phyloP scores from a whole-genome alignment of 208 protist species.

The Herpetomonas tarakana region DNA sequence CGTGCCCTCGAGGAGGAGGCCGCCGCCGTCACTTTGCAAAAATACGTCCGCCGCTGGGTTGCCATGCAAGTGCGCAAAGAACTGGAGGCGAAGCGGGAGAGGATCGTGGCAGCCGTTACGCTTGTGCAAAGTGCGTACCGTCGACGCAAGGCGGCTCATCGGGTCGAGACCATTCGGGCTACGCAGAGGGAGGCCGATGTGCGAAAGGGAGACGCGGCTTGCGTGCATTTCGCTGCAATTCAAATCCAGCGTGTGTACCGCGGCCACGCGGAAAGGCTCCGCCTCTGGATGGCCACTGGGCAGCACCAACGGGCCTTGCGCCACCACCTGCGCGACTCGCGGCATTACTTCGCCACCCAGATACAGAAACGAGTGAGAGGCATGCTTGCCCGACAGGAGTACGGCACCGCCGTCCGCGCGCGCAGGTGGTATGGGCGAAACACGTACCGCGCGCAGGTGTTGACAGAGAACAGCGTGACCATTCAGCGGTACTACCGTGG shows the following conservation, averaged over 20 bases:
- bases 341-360: constrained; percentile 67
- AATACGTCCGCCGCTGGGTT: constrained; percentile 67
- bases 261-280: constrained; percentile 42
- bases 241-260: constrained; percentile 76
- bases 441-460: constrained; percentile 40
- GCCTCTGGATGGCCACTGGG: constrained; percentile 32
- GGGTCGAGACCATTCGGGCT: constrained; percentile 14
- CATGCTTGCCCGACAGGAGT: constrained; percentile 47
- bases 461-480: constrained; percentile 36
- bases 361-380: constrained; percentile 76
- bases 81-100: constrained; percentile 24
- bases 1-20: constrained; percentile 25
- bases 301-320: constrained; percentile 38
- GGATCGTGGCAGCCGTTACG: constrained; percentile 23
- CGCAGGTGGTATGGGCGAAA: constrained; percentile 67
- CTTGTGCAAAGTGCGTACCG: constrained; percentile 56
- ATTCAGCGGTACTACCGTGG: constrained; percentile 67
- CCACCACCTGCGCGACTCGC: constrained; percentile 58
- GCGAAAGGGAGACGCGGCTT: constrained; percentile 6
- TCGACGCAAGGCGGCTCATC: constrained; percentile 16
- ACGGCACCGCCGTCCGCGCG: constrained; percentile 44
- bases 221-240: constrained; percentile 44
- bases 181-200: constrained; percentile 6
- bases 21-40: constrained; percentile 52
- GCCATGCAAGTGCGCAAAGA: constrained; percentile 33